Evolutionary conservation across 331 rosid genomes (phyloP), one percentile per base, ranked within the genome.

Genomic region (Quercus tomentella): DNA sequence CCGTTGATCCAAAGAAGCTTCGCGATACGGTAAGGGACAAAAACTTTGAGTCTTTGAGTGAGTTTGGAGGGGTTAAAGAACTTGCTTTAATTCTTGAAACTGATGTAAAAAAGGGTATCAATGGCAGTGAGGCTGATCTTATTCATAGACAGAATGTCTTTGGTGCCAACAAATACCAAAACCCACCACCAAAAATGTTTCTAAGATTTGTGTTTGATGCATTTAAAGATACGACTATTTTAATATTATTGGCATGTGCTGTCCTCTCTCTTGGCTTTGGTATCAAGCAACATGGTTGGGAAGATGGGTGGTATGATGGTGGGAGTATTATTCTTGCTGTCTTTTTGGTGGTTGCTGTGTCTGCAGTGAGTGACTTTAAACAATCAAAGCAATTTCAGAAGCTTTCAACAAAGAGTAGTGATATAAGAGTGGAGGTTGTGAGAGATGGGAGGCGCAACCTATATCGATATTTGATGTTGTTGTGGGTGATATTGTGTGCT

Each of bases 281-380:
- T 3, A 85, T 85, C 30, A 72, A 82, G 72, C 80, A 85, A 56
- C 71, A 76, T 55, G 88, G 88, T n/a, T 82, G 75, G 82, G 62
- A 72, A 10, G 74, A 79, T 7, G 88, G 88, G 20, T 85, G 88
- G 88, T 82, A 77, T 55, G 88, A 85, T 25, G 88, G 88, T 16
- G 88, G 88, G 16, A 85, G 88, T 5, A 85, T 85, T 16, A 61
- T 81, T 23, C 4, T 82, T 6, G 86, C 86, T 28, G 72, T 82
- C 45, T 31, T 82, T 26, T 77, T 85, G 3, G 86, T 85, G 2
- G 81, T 85, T 2, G 45, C 22, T 8, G 82, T 82, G 49, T 82
- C 88, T 11, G 76, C 82, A 1, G 67, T 41, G 33, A 78, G 84
- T 60, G n/a, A n/a, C n/a, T n/a, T n/a, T n/a, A n/a, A n/a, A n/a